Base-by-base conservation (phyloP, 2,329 filamentous ascomycete genomes). In the Neopestalotiopsis sp. region DNA sequence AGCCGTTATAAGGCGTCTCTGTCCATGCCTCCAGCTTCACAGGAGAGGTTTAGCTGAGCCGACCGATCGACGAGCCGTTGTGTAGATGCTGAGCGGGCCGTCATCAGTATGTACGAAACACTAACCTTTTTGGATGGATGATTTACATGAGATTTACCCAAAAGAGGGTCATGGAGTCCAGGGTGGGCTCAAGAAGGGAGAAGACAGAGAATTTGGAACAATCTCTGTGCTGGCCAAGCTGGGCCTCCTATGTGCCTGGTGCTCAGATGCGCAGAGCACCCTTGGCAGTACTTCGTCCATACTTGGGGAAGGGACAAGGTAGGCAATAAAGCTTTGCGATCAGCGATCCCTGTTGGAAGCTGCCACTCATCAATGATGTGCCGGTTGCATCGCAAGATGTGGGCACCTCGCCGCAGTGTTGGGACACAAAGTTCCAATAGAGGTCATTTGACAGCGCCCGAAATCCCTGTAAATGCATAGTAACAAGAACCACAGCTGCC, bases 71-170 rank as follows among this genome's bases (percentile, higher is more conserved):
- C 61, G n/a, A 64, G n/a, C 61, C 38, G 61, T 38, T 38, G 34
- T 38, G 10, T 32, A 24, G 38, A 64, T 13, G 61, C 20, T 28
- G n/a, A 64, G 40, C 61, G 61, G 61, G 61, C 40, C 61, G 61
- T 53, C 61, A 38, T 32, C 61, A 49, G 38, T 40, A n/a, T 13
- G 5, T 40, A 64, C 61, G 61, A 64, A 49, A 32, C 13, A 28
- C 61, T 64, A 64, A 40, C 61, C 40, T 20, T 14, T 28, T 64
- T 12, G 38, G 20, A 45, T 28, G 20, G 9, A 30, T 64, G 61
- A 64, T 64, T 64, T 64, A 49, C 61, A 64, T 64, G 61, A 64
- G 38, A 28, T 38, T 64, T 64, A 24, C 61, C 61, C 34, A 32
- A 64, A 64, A 24, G 30, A 62, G 59, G 59, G 32, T 30, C 30